Conservation (phyloP, 192 early-diverging fungal species). For the Gonapodya prolifera region DNA sequence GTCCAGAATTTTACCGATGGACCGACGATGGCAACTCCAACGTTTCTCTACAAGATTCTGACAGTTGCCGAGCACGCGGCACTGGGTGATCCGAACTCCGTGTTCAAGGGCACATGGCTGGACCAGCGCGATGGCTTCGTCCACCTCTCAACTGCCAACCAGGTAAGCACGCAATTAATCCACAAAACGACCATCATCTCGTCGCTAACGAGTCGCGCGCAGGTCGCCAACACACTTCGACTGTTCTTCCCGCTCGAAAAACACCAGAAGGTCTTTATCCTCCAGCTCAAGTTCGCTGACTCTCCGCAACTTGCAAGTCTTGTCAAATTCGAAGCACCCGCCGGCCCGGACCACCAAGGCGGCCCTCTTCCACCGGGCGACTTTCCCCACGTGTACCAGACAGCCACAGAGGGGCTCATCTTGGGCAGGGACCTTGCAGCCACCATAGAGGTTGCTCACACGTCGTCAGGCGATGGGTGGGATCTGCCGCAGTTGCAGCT, state of each 20-base stretch:
- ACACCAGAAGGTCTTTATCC: not conserved
- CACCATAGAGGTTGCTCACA: not conserved
- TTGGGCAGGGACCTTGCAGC: not conserved
- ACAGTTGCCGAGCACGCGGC: not conserved
- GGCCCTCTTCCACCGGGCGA: not conserved
- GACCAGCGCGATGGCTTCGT: not conserved
- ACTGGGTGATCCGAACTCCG: not conserved
- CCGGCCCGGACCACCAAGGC: not conserved
- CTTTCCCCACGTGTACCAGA: not conserved
- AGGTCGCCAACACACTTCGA: not conserved
- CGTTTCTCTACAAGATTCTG: not conserved
- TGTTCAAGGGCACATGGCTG: not conserved
- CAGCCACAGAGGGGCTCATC: not conserved
- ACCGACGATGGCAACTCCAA: too few relatives aligned
- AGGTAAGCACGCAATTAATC: not conserved
- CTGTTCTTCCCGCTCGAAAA: not conserved
- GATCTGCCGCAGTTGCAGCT: not conserved
- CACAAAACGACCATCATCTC: not conserved
- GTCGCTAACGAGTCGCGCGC: not conserved
- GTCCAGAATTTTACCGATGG: too few relatives aligned
- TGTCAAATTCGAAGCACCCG: not conserved
- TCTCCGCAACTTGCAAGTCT: not conserved
- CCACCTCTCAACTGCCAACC: not conserved
- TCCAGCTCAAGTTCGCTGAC: not conserved
- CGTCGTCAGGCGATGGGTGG: not conserved